These are phyloP conservation scores for Botrytis fabae DNA, from an alignment of 2,329 filamentous ascomycete genomes.

Conservation along the genomic window DNA sequence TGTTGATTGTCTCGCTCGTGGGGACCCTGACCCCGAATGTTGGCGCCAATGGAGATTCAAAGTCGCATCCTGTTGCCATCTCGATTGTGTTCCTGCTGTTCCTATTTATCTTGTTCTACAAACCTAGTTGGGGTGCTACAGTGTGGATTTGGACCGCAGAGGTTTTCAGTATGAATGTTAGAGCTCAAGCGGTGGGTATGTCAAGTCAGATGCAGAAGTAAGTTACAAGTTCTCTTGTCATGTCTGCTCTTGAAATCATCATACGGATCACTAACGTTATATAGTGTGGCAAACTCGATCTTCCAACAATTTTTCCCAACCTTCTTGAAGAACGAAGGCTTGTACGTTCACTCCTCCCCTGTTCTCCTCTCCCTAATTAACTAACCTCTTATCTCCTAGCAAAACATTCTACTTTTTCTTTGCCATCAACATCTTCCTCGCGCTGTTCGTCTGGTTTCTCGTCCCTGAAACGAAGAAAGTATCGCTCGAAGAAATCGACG, in stretches of 20 bases:
- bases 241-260: neutral
- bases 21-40: constrained; percentile 56
- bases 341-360: neutral
- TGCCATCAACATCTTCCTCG: constrained; percentile 42
- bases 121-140: constrained; percentile 68
- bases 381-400: neutral
- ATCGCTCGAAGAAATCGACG: constrained; percentile 64
- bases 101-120: constrained; percentile 67
- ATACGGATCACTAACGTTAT: neutral
- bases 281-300: constrained; percentile 3
- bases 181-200: constrained; percentile 69
- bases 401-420: constrained; percentile 61
- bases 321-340: constrained; percentile 17
- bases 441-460: constrained; percentile 62
- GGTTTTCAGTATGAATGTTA: constrained; percentile 69
- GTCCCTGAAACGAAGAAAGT: constrained; percentile 67
- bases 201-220: constrained; percentile 35
- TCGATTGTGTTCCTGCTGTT: constrained; percentile 67
- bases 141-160: constrained; percentile 72
- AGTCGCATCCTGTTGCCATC: constrained; percentile 54
- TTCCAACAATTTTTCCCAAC: constrained; percentile 24
- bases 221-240: neutral
- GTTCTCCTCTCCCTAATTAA: neutral
- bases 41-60: constrained; percentile 35
- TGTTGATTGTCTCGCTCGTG: constrained; percentile 62